Base-by-base conservation (phyloP, 805 yeast species). In the Cyberlindnera euphorbiae region DNA sequence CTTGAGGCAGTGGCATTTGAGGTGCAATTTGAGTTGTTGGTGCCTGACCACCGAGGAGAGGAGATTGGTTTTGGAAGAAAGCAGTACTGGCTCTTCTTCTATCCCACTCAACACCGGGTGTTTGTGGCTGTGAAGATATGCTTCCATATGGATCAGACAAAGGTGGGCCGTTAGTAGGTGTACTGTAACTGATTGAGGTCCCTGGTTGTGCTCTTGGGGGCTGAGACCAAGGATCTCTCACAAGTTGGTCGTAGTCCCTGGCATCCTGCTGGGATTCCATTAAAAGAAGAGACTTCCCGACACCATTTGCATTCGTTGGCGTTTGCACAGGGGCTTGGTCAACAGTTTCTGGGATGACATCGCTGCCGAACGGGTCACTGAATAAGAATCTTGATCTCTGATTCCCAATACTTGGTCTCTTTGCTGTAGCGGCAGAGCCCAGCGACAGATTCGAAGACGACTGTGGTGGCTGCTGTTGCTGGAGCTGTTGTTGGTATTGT, bases 351-450 rank as follows among this genome's bases (percentile, higher is more conserved):
- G 46, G 32, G 16, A 50, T 39, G 5, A 50, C 28, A 16, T 62
- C 66, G 23, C 48, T 52, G n/a, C 53, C 58, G 48, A 73, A 72
- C 8, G 86, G 85, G 52, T 80, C 87, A 46, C 79, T 72, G 53
- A 81, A 81, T 26, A 81, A 64, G 50, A 81, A 79, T 47, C 86
- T 67, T n/a, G 84, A 77, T 46, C 84, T 62, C 52, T 76, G 81
- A 38, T 67, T 64, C 25, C 76, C 75, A 32, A 74, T 56, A 13
- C 78, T 68, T 33, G 77, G 75, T 49, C 82, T 66, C 52, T 74
- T 73, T 22, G 66, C 64, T 26, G 56, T 34, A 26, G 64, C 63
- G 27, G 53, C 35, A 38, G 56, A 28, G 13, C 50, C 46, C 32
- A 47, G 18, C 17, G 44, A 41, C 14, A 49, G 42, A 8, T 19